Percentiles rank a stretch among this genome's conserved stretches.
These are phyloP conservation scores for Trichoderma sp. DNA, from an alignment of 2,329 filamentous ascomycete genomes.

Conservation along the genomic window DNA sequence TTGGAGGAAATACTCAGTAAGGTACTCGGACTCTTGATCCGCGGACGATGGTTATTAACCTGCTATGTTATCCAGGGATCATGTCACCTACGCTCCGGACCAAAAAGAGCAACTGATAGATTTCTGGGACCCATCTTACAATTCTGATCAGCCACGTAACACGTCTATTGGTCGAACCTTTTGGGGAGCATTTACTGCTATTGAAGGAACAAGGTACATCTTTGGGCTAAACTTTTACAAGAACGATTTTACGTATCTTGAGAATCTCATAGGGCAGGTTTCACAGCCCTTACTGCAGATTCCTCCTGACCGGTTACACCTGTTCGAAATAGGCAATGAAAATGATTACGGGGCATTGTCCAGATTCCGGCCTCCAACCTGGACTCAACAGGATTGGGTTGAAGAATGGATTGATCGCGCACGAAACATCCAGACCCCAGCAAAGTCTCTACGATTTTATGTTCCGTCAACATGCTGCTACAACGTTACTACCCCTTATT, in stretches of 20 bases:
- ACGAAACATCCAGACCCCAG: not conserved
- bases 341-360: constrained; percentile 17
- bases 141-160: constrained; percentile 14
- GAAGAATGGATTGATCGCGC: constrained; percentile 9
- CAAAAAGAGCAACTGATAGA: constrained; percentile 11
- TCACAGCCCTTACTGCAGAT: constrained; percentile 6
- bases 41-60: not conserved
- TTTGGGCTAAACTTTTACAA: constrained; percentile 17
- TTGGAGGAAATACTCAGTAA: constrained; percentile 17
- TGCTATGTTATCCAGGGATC: not conserved
- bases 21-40: not conserved
- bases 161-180: constrained; percentile 3
- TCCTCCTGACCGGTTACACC: not conserved
- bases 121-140: constrained; percentile 11
- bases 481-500: constrained; percentile 14
- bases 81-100: constrained; percentile 10
- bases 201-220: constrained; percentile 11
- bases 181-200: constrained; percentile 16
- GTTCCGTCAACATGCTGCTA: constrained; percentile 16
- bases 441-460: constrained; percentile 3
- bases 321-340: constrained; percentile 16
- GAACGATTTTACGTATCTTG: constrained; percentile 11
- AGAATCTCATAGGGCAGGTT: constrained; percentile 1
- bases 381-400: constrained; percentile 15
- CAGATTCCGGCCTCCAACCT: constrained; percentile 11